phyloP scores from a whole-genome alignment of 306 rosid species.

The Vigna unguiculata region DNA sequence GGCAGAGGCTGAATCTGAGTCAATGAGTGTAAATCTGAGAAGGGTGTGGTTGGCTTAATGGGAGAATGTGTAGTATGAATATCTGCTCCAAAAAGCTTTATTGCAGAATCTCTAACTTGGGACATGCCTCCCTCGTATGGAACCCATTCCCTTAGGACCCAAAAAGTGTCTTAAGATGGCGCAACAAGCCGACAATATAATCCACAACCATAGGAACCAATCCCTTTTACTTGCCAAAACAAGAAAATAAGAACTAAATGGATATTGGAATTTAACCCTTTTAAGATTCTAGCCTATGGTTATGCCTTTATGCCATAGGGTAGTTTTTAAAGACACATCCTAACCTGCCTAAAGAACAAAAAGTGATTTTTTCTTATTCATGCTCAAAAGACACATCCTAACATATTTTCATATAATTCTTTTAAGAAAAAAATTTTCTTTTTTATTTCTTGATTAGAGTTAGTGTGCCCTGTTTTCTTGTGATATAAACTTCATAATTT shows the following conservation, averaged over 20 bases:
- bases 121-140: slow-evolving; percentile 51
- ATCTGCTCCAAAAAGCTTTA: slow-evolving; percentile 63
- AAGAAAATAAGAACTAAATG: neutral
- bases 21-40: slow-evolving; percentile 34
- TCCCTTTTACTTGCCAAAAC: slow-evolving; percentile 34
- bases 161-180: slow-evolving; percentile 30
- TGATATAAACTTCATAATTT: too few relatives aligned
- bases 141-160: neutral
- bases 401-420: too few relatives aligned
- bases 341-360: too few relatives aligned
- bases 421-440: too few relatives aligned
- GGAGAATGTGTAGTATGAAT: slow-evolving; percentile 53
- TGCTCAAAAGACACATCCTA: too few relatives aligned
- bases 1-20: slow-evolving; percentile 46
- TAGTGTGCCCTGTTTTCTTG: too few relatives aligned
- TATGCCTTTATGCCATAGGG: neutral
- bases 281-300: neutral
- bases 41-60: neutral
- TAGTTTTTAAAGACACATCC: too few relatives aligned
- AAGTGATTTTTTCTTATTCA: too few relatives aligned
- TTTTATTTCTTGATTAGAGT: too few relatives aligned
- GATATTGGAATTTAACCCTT: neutral
- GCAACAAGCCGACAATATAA: neutral
- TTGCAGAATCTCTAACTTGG: slow-evolving; percentile 56
- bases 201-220: slow-evolving; percentile 35